Evolutionary conservation across 805 yeast genomes (phyloP), one percentile per base, ranked within the genome.

Genomic region (Wickerhamomyces rabaulensis): DNA sequence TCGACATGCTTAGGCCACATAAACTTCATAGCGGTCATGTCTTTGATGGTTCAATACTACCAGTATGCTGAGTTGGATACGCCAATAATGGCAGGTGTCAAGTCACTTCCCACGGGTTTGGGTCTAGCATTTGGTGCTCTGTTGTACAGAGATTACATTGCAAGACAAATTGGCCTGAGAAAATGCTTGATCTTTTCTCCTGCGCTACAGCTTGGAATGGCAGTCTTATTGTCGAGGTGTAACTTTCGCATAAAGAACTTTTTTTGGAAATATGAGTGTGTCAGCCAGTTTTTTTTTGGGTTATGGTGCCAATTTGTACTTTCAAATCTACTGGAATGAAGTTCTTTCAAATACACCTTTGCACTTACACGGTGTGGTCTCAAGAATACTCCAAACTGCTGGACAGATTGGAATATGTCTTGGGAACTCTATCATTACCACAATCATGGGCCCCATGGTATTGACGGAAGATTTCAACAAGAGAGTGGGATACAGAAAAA

Each of bases 361-460:
- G 7, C 65, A 67, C 42, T 49, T 68, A 15, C 74, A 70, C 42
- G 75, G 73, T 17, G 64, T 67, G 25, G 69, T 70, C 2, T 47
- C 67, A 6, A 75, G 71, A 1, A 51, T 70, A 8, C 55, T 62
- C 31, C 68, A 63, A 47, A 67, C 74, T 1, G 48, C 57, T 12
- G 65, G 64, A 0, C 74, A 70, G 52, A 45, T 69, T 23, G 69
- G 68, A 1, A 45, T 56, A 16, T 54, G 66, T 41, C 25, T 67
- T 10, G 62, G 64, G 0, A 51, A 57, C 29, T 62, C 70, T 6
- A 44, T 65, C 12, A 27, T 55, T 1, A 42, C 64, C 2, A 52
- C 66, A 5, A 45, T 67, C 2, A 23, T 64, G 9, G 69, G 69
- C 22, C 53, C 55, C n/a, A 13, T 31, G 6, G n/a, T 13, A 9